Conservation (phyloP, 345 rosid species). For the Eucalyptus globulus region DNA sequence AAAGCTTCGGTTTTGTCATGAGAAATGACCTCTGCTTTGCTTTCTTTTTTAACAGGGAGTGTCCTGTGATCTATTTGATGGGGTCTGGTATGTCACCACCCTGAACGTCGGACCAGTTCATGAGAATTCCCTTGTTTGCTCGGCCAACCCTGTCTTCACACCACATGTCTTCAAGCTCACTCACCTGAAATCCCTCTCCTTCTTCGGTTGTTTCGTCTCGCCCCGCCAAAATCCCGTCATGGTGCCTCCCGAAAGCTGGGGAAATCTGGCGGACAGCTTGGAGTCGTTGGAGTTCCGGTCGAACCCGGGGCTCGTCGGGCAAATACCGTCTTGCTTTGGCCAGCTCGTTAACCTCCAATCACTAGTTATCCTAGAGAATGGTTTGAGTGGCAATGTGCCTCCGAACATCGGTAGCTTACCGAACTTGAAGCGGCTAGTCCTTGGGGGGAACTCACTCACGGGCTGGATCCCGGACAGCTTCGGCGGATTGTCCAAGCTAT, state of each 20-base stretch:
- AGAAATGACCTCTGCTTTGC: not conserved
- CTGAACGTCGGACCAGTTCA: slow-evolving; percentile 64
- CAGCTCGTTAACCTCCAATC: slow-evolving; percentile 54
- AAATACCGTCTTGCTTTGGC: slow-evolving; percentile 42
- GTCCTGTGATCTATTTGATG: slow-evolving; percentile 68
- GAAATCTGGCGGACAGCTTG: slow-evolving; percentile 33
- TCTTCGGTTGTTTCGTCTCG: slow-evolving; percentile 57
- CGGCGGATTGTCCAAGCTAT: slow-evolving; percentile 32
- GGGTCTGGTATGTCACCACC: slow-evolving; percentile 73
- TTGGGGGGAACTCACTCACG: slow-evolving; percentile 49
- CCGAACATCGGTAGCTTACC: slow-evolving; percentile 32
- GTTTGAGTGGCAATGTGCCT: slow-evolving; percentile 47
- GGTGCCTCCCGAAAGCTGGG: slow-evolving; percentile 38
- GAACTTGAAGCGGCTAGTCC: slow-evolving; percentile 53
- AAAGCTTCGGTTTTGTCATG: not conserved
- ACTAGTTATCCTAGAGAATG: slow-evolving; percentile 64
- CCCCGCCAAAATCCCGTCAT: slow-evolving; percentile 22
- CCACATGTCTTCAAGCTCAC: slow-evolving; percentile 59
- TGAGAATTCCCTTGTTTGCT: slow-evolving; percentile 67
- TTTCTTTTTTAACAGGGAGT: slow-evolving; percentile 49
- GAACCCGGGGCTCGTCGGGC: slow-evolving; percentile 70
- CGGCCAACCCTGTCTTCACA: slow-evolving; percentile 34
- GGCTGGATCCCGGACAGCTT: slow-evolving; percentile 50
- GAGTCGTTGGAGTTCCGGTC: slow-evolving; percentile 70
- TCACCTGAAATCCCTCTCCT: slow-evolving; percentile 64